Conservation (phyloP, 495 filamentous ascomycete genomes). For the Talaromyces thailandensis region DNA sequence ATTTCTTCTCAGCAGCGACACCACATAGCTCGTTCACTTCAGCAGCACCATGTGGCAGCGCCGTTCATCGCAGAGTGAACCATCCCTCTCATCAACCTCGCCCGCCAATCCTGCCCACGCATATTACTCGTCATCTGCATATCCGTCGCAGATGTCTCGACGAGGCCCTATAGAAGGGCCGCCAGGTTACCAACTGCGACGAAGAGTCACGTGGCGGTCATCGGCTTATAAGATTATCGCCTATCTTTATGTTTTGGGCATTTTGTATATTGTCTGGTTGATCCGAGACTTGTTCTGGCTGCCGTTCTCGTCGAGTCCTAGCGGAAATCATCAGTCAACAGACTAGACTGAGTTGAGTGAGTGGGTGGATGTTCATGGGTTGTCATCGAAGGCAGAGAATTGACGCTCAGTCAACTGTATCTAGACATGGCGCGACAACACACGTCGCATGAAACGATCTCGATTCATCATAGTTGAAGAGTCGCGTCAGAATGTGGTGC, state of each 20-base stretch:
- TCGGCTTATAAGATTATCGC: slow-evolving; percentile 42
- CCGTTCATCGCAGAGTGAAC: slow-evolving; percentile 34
- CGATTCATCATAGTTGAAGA: too few relatives aligned
- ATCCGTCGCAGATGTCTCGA: slow-evolving; percentile 14
- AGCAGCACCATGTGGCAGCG: slow-evolving; percentile 31
- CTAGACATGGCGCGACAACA: neutral
- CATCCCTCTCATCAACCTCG: slow-evolving; percentile 15
- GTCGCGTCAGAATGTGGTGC: neutral
- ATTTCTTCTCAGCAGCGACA: neutral
- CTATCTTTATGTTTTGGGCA: slow-evolving; percentile 35
- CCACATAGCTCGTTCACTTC: too few relatives aligned
- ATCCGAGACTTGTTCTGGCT: slow-evolving; percentile 38
- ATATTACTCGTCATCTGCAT: slow-evolving; percentile 12
- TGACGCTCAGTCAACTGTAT: neutral
- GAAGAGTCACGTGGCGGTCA: slow-evolving; percentile 42
- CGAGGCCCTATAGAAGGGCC: slow-evolving; percentile 39
- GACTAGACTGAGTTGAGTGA: neutral
- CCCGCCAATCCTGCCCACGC: neutral
- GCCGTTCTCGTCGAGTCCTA: slow-evolving; percentile 16
- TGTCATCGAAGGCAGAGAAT: neutral
- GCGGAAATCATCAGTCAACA: neutral
- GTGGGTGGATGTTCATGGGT: neutral
- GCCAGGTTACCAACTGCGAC: slow-evolving; percentile 33
- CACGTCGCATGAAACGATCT: neutral
- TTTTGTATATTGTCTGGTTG: slow-evolving; percentile 39